A percentile compares a stretch with the other conserved stretches of the same genome.
These are phyloP conservation scores for Fusarium chlamydosporum DNA, from an alignment of 2,329 filamentous ascomycete species.

Conservation along the genomic window DNA sequence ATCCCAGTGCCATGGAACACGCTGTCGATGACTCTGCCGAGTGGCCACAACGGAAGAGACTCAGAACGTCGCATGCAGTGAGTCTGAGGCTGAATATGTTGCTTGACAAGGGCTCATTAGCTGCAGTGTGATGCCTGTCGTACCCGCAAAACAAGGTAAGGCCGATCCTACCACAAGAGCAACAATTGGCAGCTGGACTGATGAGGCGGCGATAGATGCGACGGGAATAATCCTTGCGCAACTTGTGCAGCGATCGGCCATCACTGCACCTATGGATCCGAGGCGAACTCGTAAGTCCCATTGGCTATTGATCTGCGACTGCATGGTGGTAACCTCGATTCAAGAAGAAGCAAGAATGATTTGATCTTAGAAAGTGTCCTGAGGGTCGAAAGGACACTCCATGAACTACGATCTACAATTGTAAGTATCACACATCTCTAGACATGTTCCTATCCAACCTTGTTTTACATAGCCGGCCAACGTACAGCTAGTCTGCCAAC, in stretches of 20 bases:
- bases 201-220: conserved; percentile 56
- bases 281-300: conserved; percentile 59
- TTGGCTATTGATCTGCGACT: fast-evolving
- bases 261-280: conserved; percentile 60
- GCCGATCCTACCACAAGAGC: conserved; percentile 5
- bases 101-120: background rate
- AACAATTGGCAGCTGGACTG: conserved; percentile 13
- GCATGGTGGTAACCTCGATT: conserved; percentile 14
- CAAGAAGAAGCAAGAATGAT: conserved; percentile 65
- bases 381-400: conserved; percentile 62
- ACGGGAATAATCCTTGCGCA: conserved; percentile 62
- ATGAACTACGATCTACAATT: conserved; percentile 60
- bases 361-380: conserved; percentile 66
- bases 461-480: conserved; percentile 13
- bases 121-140: conserved; percentile 63
- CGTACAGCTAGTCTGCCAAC: conserved; percentile 22
- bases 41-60: conserved; percentile 57
- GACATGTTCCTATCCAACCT: background rate
- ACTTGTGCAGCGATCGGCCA: conserved; percentile 56
- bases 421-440: conserved; percentile 46
- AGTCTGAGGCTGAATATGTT: conserved; percentile 30
- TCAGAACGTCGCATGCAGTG: conserved; percentile 61
- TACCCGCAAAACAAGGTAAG: conserved; percentile 62
- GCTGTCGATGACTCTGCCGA: conserved; percentile 40
- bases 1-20: conserved; percentile 47